These are phyloP conservation scores for Beauveria brongniartii DNA, from an alignment of 2,329 filamentous ascomycete genomes.

Conservation along the genomic window DNA sequence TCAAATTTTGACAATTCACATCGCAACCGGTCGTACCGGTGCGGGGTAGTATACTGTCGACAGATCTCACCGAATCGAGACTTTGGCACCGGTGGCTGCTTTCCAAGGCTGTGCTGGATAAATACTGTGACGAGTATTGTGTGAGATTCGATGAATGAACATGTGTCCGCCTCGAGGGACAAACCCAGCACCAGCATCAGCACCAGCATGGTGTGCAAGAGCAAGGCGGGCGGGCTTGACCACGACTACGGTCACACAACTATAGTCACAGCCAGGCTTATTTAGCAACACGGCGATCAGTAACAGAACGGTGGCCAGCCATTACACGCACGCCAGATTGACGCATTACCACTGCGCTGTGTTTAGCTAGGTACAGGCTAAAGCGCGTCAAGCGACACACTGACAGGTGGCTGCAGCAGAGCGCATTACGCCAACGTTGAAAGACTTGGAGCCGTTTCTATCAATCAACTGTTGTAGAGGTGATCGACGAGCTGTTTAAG, in stretches of 20 bases:
- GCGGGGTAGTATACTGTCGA: not conserved
- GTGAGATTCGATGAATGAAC: too few relatives aligned
- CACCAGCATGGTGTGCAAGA: not conserved
- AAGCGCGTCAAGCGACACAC: conserved; percentile 4
- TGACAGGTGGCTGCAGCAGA: not conserved
- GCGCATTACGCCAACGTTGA: not conserved
- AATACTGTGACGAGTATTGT: too few relatives aligned
- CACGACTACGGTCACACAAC: not conserved
- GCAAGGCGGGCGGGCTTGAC: not conserved
- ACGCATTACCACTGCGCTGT: not conserved
- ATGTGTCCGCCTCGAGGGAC: not conserved
- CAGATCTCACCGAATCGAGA: not conserved
- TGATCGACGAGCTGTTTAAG: not conserved
- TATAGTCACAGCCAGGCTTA: not conserved
- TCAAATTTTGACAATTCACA: not conserved
- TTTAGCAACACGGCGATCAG: not conserved
- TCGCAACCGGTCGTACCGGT: not conserved
- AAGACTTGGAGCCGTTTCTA: conserved; percentile 3
- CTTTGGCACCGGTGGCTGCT: not conserved
- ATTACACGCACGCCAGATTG: not conserved
- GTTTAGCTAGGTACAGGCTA: not conserved
- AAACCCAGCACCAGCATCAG: not conserved
- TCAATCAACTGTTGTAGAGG: not conserved
- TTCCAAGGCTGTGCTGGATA: too few relatives aligned
- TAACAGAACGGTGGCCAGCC: not conserved